Base-by-base conservation (phyloP, 2,329 filamentous ascomycete genomes). In the Emericellopsis cladophorae region DNA sequence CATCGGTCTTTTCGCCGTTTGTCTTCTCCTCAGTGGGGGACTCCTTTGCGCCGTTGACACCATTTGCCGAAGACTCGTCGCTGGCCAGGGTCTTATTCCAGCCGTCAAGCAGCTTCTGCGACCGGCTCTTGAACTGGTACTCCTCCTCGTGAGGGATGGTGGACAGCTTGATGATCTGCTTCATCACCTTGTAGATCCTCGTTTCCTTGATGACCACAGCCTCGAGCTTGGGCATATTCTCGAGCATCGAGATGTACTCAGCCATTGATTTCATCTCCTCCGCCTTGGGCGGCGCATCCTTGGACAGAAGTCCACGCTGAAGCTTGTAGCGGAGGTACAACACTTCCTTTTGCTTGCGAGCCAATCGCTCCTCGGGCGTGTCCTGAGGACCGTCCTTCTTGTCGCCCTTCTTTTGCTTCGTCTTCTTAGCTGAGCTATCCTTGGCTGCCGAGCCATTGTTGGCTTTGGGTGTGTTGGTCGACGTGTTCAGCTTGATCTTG, bases 141-240 rank as follows among this genome's bases (percentile, higher is more conserved):
- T 94, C 84, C 31, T 89, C 84, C 48, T 98, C 92, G 45, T 81
- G 81, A 5, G 89, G 89, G 50, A 98, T 94, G 4, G 72, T 72
- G 35, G 81, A 74, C 8, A 98, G 70, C 67, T 95, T 95, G 53
- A 95, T 68, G 49, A 98, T 92, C 5, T 83, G 88, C 67, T 93
- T 95, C 43, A 98, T 73, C 10, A 98, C 90, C 67, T 98, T 98
- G 76, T 96, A 90, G 62, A 98, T 95, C 72, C 96, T 98, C 46
- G 92, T 98, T 12, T 68, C 70, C 47, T 85, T 79, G 53, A 96
- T 95, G 51, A 95, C 92, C 49, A 79, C 79, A 24, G 84, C 86
- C 57, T 96, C 90, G 5, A 96, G 75, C 48, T 94, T 84, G 2
- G 76, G 36, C 18, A 45, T 66, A 7, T 70, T 75, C 64, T 98